Evolutionary conservation across 2,329 filamentous ascomycete species (phyloP).

Genomic region (Cladophialophora bantiana): DNA sequence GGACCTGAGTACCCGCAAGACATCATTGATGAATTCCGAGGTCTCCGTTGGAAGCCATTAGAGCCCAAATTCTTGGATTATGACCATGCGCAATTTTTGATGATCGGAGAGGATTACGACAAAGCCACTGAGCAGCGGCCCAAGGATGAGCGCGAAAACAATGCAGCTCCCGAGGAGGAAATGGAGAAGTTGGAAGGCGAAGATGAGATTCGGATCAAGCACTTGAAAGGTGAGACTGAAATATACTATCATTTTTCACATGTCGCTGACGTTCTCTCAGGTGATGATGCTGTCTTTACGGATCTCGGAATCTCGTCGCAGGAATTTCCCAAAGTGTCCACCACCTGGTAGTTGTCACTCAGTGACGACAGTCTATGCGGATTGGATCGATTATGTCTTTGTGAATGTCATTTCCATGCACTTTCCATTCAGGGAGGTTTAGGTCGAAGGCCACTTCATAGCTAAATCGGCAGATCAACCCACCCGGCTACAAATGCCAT

Average conservation of each 20-base stretch:
- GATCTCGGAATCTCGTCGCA: conserved; percentile 66
- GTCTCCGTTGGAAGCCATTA: conserved; percentile 76
- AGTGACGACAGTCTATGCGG: not conserved
- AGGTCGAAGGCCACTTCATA: not conserved
- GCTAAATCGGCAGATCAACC: not conserved
- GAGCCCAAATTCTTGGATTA: conserved; percentile 78
- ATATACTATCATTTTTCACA: not conserved
- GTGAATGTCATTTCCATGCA: not conserved
- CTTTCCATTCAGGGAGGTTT: not conserved
- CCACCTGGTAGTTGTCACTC: conserved; percentile 60
- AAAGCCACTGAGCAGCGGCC: conserved; percentile 64
- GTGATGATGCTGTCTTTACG: conserved; percentile 66
- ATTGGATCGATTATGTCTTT: not conserved
- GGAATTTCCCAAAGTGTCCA: conserved; percentile 69
- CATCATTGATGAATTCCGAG: conserved; percentile 74
- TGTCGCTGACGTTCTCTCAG: conserved; percentile 44
- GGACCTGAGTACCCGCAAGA: conserved; percentile 74
- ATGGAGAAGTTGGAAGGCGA: conserved; percentile 78
- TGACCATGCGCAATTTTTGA: conserved; percentile 75
- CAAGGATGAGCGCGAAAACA: conserved; percentile 57
- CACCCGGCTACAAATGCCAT: not conserved
- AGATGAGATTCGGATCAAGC: conserved; percentile 71
- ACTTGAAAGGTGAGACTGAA: conserved; percentile 58
- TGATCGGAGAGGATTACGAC: conserved; percentile 69
- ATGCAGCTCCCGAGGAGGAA: conserved; percentile 70